These are phyloP conservation scores for Diutina neorugosa DNA, from an alignment of 1,139 yeast genomes.

Conservation along the genomic window DNA sequence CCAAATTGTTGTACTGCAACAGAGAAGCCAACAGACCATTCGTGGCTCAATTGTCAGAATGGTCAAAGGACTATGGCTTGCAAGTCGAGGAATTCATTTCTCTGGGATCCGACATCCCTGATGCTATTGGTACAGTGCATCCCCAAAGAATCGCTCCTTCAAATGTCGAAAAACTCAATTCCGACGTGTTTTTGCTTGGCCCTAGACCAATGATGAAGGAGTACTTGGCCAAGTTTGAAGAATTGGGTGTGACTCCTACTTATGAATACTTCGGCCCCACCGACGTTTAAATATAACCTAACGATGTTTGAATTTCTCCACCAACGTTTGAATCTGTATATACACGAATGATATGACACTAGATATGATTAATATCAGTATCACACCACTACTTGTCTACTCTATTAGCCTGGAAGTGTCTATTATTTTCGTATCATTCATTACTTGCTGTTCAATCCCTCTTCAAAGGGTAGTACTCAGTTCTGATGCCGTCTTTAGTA, in stretches of 20 bases:
- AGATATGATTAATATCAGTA: too few relatives aligned
- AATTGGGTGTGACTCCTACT: background rate
- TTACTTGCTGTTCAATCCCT: conserved; percentile 42
- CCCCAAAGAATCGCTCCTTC: background rate
- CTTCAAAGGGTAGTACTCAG: conserved; percentile 76
- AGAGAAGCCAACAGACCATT: conserved; percentile 17
- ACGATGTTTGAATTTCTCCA: too few relatives aligned
- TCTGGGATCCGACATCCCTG: background rate
- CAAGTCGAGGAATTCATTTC: conserved; percentile 14
- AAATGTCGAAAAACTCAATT: background rate
- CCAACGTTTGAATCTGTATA: background rate
- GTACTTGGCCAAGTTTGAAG: background rate
- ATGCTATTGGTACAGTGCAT: background rate
- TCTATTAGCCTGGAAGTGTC: background rate
- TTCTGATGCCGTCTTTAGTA: conserved; percentile 84
- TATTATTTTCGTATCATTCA: background rate
- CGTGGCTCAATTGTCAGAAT: conserved; percentile 12
- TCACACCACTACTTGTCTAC: too few relatives aligned
- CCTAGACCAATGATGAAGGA: conserved; percentile 1
- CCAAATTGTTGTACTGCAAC: conserved; percentile 20
- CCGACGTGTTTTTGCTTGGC: background rate
- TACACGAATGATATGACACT: background rate
- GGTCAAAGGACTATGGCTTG: conserved; percentile 12
- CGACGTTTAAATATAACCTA: background rate
- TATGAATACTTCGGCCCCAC: conserved; percentile 2